Evolutionary conservation across 441 rosid genomes (phyloP).

Genomic region (Erodium chrysanthum): DNA sequence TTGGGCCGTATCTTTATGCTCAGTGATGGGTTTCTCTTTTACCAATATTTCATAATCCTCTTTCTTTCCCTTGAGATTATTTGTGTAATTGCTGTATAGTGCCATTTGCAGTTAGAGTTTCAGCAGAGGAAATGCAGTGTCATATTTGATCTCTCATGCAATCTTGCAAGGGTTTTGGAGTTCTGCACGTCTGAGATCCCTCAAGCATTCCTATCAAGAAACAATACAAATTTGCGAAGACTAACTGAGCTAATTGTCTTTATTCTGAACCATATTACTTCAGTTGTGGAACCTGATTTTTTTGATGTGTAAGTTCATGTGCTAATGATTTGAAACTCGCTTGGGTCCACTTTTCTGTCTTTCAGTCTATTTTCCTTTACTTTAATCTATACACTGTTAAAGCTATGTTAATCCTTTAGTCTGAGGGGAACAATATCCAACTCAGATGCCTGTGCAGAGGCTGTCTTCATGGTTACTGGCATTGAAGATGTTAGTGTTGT

Average conservation of each 20-base stretch:
- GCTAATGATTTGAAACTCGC: constrained; percentile 12
- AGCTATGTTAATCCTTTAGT: constrained; percentile 2
- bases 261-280: constrained; percentile 73
- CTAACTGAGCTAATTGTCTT: constrained; percentile 76
- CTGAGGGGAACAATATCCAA: constrained; percentile 8
- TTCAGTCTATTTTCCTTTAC: neutral
- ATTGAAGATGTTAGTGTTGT: constrained; percentile 5
- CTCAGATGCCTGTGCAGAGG: constrained; percentile 15
- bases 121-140: constrained; percentile 83
- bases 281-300: constrained; percentile 80
- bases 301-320: constrained; percentile 68
- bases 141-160: constrained; percentile 89
- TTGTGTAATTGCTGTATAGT: constrained; percentile 13
- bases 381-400: neutral
- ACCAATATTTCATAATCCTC: neutral
- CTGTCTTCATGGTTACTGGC: constrained; percentile 1
- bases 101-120: constrained; percentile 53
- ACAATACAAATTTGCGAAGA: constrained; percentile 84
- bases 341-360: constrained; percentile 4
- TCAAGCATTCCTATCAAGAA: constrained; percentile 70
- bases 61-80: neutral
- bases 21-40: neutral
- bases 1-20: constrained; percentile 1
- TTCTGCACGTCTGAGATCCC: constrained; percentile 84
- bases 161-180: constrained; percentile 85